Percentiles rank a stretch among this genome's conserved stretches.
Conservation (phyloP, 2,329 filamentous ascomycete genomes). For the Fusarium sp. region DNA sequence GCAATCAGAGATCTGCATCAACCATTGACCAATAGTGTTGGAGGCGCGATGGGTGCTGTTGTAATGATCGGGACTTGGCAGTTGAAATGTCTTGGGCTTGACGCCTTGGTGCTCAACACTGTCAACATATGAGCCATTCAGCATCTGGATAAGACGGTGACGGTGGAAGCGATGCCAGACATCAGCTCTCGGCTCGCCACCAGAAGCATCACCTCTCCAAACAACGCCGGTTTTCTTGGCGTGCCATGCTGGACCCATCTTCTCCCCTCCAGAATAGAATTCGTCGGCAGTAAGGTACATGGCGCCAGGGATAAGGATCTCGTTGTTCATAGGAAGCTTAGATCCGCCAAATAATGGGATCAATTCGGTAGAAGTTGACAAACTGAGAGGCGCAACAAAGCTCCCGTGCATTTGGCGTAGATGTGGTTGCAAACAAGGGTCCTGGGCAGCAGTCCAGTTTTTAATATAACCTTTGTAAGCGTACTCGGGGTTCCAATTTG, state of each 20-base stretch:
- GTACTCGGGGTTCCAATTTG: constrained; percentile 49
- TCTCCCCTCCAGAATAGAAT: constrained; percentile 65
- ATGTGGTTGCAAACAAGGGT: constrained; percentile 68
- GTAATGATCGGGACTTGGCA: constrained; percentile 56
- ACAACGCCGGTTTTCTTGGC: constrained; percentile 64
- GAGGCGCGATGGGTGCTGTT: constrained; percentile 49
- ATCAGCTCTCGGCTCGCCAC: constrained; percentile 60
- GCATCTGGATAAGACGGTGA: constrained; percentile 75
- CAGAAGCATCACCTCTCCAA: constrained; percentile 74
- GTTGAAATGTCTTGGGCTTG: constrained; percentile 58
- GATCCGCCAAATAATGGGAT: constrained; percentile 70
- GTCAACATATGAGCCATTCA: constrained; percentile 68
- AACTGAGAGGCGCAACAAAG: constrained; percentile 62
- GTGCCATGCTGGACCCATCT: constrained; percentile 66
- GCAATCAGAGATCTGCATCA: constrained; percentile 52
- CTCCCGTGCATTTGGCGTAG: constrained; percentile 63
- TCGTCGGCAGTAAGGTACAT: constrained; percentile 70
- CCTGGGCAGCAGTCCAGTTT: constrained; percentile 67
- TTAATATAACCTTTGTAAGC: constrained; percentile 59
- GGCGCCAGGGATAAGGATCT: constrained; percentile 71
- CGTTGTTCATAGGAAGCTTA: constrained; percentile 70
- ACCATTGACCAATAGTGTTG: constrained; percentile 53
- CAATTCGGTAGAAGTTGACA: constrained; percentile 62
- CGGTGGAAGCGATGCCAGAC: constrained; percentile 76
- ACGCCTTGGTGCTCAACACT: constrained; percentile 54